Evolutionary conservation across 2,329 filamentous ascomycete genomes (phyloP), one percentile per base, ranked within the genome.

Genomic region (Achaetomium macrosporum): DNA sequence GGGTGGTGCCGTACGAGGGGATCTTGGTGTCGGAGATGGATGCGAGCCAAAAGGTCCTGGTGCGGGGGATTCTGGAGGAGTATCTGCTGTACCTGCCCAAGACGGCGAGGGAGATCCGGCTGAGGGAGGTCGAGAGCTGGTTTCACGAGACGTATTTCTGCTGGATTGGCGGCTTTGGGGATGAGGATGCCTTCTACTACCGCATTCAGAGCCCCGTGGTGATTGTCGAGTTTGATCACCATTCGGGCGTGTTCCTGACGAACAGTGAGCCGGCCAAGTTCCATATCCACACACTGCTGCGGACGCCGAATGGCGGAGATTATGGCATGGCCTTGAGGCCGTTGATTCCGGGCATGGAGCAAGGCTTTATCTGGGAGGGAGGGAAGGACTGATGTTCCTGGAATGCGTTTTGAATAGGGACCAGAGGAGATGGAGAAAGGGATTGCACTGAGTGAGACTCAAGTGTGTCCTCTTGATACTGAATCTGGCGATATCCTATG

Each of bases 171-270:
- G 82, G 80, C 0, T 87, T 73, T 55, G 80, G 75, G 0, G 75
- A 87, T 47, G 69, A 79, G 0, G 86, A 90, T 65, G 73, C 87
- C 0, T 92, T 88, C 62, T 92, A 91, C 67, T 92, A 84, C 62
- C 77, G 88, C 0, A 77, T 92, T 3, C 87, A 92, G 68, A 89
- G 81, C 58, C 87, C 87, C 0, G 86, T 91, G 0, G 73, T 89
- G 0, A 71, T 91, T 2, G 73, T 85, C 47, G 88, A 92, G 73
- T 88, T 92, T 61, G 88, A 91, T 61, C 85, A 90, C 63, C 87
- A 91, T 66, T 87, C 82, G 0, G 87, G 87, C 0, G 87, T 91
- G 0, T 91, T 90, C 60, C 67, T 92, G 62, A 82, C 76, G 1
- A 92, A 91, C 64, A 73, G 74, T 46, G 79, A 87, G 67, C 87